Conservation (phyloP, 2,329 filamentous ascomycete genomes). For the Colletotrichum scovillei region DNA sequence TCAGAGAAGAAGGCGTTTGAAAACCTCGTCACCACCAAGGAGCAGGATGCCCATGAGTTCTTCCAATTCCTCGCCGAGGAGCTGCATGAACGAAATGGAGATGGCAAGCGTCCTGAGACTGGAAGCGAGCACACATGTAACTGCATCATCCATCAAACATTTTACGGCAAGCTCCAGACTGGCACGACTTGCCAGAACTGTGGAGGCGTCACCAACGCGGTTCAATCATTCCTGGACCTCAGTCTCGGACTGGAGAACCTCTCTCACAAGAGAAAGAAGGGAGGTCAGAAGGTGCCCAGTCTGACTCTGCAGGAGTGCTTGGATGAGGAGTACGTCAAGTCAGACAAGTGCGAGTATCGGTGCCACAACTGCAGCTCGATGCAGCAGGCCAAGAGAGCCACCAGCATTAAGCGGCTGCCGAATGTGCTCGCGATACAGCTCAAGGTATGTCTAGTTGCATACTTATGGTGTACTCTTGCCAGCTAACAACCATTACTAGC, state of each 20-base stretch:
- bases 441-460: slow-evolving; percentile 68
- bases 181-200: slow-evolving; percentile 93
- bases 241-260: slow-evolving; percentile 85
- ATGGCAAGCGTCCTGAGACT: slow-evolving; percentile 71
- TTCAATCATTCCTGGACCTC: slow-evolving; percentile 91
- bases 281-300: slow-evolving; percentile 57
- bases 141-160: slow-evolving; percentile 94
- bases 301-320: slow-evolving; percentile 79
- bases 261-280: slow-evolving; percentile 73
- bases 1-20: slow-evolving; percentile 79
- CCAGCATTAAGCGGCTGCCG: slow-evolving; percentile 85
- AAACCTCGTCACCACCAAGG: slow-evolving; percentile 87
- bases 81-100: slow-evolving; percentile 84
- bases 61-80: slow-evolving; percentile 96
- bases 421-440: slow-evolving; percentile 93
- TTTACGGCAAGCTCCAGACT: slow-evolving; percentile 91
- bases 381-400: slow-evolving; percentile 84
- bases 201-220: slow-evolving; percentile 81
- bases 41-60: slow-evolving; percentile 97
- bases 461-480: background rate
- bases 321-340: slow-evolving; percentile 85
- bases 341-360: slow-evolving; percentile 89
- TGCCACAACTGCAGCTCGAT: slow-evolving; percentile 83
- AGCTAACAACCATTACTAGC: slow-evolving; percentile 47
- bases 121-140: slow-evolving; percentile 76